phyloP scores from a whole-genome alignment of 768 basidiomycete genomes.

The Termitomyces sp. region DNA sequence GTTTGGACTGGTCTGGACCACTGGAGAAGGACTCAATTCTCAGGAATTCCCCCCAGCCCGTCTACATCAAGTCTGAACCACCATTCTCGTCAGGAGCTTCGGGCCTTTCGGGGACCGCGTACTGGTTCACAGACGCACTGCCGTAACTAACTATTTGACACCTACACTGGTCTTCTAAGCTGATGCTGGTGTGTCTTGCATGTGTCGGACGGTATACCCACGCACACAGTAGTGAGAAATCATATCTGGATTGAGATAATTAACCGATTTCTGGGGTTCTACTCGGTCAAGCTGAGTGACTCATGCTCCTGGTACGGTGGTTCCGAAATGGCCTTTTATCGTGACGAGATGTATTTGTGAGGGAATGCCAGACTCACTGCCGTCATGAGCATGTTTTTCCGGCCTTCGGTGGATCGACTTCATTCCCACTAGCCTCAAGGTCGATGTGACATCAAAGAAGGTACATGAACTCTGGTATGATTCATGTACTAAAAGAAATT shows the following conservation, averaged over 20 bases:
- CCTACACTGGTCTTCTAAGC: too few species aligned
- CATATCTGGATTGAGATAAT: neutral
- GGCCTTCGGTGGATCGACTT: neutral
- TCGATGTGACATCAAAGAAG: too few species aligned
- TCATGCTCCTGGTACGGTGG: neutral
- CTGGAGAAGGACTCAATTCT: too few species aligned
- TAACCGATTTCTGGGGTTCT: neutral
- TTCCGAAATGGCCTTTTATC: neutral
- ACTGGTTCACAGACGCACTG: neutral
- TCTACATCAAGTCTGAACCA: neutral
- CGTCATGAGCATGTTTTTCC: neutral
- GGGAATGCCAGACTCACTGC: neutral
- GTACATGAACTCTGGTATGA: neutral
- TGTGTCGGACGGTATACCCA: neutral
- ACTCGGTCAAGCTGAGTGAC: neutral
- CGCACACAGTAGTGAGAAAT: neutral
- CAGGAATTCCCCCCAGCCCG: too few species aligned
- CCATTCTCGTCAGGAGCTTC: neutral
- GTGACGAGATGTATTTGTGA: too few species aligned
- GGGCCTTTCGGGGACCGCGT: neutral
- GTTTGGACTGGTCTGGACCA: neutral
- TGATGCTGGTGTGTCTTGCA: neutral
- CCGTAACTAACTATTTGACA: neutral
- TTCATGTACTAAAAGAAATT: neutral
- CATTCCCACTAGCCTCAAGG: neutral